Evolutionary conservation across 257 asterid species (phyloP).

Genomic region (Fraxinus pennsylvanica): DNA sequence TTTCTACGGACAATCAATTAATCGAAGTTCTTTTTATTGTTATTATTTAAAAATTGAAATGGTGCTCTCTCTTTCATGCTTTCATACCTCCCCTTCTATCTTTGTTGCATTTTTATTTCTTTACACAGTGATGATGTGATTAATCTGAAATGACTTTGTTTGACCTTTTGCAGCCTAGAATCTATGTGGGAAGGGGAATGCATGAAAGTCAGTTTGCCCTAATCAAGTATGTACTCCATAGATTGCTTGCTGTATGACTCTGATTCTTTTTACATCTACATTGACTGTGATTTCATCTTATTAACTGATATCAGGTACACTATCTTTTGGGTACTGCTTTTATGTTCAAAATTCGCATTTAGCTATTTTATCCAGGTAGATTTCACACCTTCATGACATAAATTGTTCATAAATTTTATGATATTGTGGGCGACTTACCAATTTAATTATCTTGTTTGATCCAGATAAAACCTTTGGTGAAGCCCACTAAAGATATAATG

Average conservation of each 20-base stretch:
- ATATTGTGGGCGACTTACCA: slow-evolving; percentile 19
- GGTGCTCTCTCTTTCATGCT: not conserved
- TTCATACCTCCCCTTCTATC: not conserved
- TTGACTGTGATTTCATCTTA: slow-evolving; percentile 21
- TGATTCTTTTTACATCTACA: slow-evolving; percentile 24
- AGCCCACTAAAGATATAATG: slow-evolving; percentile 83
- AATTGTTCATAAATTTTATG: slow-evolving; percentile 16
- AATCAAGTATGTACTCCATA: slow-evolving; percentile 61
- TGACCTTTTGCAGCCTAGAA: slow-evolving; percentile 69
- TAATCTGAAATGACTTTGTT: not conserved
- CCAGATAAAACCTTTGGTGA: slow-evolving; percentile 88
- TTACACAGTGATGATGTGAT: not conserved
- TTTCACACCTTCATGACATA: slow-evolving; percentile 26
- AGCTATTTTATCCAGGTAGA: slow-evolving; percentile 83
- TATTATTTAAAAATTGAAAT: not conserved
- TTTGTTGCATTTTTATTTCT: not conserved
- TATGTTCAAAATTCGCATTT: slow-evolving; percentile 72
- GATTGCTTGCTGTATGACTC: slow-evolving; percentile 19
- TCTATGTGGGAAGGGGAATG: slow-evolving; percentile 99
- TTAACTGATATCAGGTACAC: slow-evolving; percentile 68
- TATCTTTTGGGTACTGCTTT: slow-evolving; percentile 82
- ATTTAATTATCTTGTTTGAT: slow-evolving; percentile 28
- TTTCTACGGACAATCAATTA: not conserved
- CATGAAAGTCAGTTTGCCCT: slow-evolving; percentile 94
- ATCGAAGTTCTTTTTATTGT: not conserved